phyloP scores from a whole-genome alignment of 2,329 filamentous ascomycete genomes.

The Xylaria sp. region DNA sequence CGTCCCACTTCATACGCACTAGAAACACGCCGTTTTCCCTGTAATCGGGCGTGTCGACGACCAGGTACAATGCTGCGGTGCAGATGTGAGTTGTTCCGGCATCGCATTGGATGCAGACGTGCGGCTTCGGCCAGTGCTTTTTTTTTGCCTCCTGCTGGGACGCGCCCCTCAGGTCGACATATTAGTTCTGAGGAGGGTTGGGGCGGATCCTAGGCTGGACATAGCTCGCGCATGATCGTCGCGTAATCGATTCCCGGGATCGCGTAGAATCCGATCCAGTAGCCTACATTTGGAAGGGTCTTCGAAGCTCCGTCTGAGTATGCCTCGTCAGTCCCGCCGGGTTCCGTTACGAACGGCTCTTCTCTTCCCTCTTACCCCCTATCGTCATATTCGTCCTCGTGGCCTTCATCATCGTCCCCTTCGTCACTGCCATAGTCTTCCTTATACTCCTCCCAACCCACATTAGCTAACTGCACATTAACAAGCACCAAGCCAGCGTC shows the following conservation, averaged over 20 bases:
- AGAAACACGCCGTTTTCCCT: constrained; percentile 5
- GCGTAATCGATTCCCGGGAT: background rate
- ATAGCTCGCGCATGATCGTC: background rate
- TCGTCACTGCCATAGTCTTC: background rate
- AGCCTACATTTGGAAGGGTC: background rate
- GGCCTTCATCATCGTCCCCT: background rate
- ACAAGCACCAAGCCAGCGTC: constrained; percentile 5
- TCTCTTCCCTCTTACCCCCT: background rate
- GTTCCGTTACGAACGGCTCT: background rate
- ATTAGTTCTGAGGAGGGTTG: background rate
- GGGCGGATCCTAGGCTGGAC: background rate
- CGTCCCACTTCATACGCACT: constrained; percentile 6
- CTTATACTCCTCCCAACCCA: constrained; percentile 9
- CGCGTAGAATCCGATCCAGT: background rate
- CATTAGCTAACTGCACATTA: constrained; percentile 3
- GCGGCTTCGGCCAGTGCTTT: background rate
- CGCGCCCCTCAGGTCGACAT: background rate
- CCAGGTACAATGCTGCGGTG: constrained; percentile 21
- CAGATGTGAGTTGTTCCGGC: constrained; percentile 1
- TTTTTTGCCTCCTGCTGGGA: background rate
- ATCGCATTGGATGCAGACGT: background rate
- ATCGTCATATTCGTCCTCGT: background rate
- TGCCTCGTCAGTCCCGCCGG: background rate
- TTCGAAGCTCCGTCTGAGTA: background rate
- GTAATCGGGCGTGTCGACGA: constrained; percentile 3